A percentile compares a stretch with the other conserved stretches of the same genome.
These are phyloP conservation scores for Smallanthus sonchifolius DNA, from an alignment of 129 eudicot species.

Conservation along the genomic window DNA sequence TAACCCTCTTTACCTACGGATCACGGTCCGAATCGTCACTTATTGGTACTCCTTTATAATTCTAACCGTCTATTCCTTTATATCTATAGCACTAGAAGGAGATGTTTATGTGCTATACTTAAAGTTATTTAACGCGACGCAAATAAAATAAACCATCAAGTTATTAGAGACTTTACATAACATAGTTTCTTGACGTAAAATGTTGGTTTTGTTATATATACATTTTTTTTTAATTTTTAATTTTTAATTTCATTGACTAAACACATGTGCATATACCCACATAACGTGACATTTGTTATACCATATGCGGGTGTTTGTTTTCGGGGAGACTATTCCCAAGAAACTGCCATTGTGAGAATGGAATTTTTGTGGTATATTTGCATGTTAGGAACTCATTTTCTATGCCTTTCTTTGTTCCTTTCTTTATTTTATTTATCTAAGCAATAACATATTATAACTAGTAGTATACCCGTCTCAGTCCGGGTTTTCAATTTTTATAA, in stretches of 20 bases:
- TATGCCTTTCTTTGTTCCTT: not conserved
- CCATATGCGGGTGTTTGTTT: not conserved
- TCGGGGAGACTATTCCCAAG: not conserved
- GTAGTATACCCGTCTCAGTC: too few species aligned
- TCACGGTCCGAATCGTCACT: too few species aligned
- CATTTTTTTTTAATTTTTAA: not conserved
- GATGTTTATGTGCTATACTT: too few species aligned
- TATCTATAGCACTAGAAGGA: too few species aligned
- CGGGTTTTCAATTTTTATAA: too few species aligned
- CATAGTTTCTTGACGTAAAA: not conserved
- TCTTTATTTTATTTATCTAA: too few species aligned
- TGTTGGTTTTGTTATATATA: not conserved
- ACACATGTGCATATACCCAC: not conserved
- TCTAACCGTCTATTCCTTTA: too few species aligned
- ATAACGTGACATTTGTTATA: not conserved
- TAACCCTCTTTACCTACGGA: too few species aligned
- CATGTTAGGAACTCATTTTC: not conserved
- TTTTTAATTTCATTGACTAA: not conserved
- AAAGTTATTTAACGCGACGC: too few species aligned
- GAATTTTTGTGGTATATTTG: not conserved
- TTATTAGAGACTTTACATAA: not conserved
- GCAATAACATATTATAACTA: too few species aligned
- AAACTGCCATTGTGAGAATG: not conserved
- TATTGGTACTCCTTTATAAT: too few species aligned
- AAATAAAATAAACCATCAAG: too few species aligned